Evolutionary conservation across 78 protist species (phyloP).

Genomic region (Monosiga brevicollis): DNA sequence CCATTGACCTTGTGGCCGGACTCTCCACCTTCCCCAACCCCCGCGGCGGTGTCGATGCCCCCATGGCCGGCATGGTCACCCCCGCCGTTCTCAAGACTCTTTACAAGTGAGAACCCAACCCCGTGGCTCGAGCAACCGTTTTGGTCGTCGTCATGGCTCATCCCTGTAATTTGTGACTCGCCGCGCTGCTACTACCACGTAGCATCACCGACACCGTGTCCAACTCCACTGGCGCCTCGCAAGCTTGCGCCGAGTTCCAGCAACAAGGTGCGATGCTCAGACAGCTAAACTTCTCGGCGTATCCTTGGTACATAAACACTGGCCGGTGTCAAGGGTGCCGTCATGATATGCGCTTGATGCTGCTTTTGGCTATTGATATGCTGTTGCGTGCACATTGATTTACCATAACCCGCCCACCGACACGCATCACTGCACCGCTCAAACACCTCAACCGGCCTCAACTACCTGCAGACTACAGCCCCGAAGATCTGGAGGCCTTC

Average conservation of each 20-base stretch:
- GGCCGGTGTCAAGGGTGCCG: not conserved
- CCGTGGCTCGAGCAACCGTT: not conserved
- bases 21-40: too few species aligned
- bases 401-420: not conserved
- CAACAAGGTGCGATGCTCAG: not conserved
- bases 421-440: not conserved
- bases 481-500: not conserved
- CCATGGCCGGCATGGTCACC: not conserved
- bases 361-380: not conserved
- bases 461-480: not conserved
- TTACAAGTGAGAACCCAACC: not conserved
- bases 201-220: not conserved
- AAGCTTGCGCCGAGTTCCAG: conserved; percentile 20
- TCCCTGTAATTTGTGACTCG: not conserved
- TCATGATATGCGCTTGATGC: not conserved
- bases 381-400: not conserved
- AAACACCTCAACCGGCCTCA: not conserved
- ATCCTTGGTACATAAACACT: not conserved
- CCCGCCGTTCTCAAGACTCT: not conserved
- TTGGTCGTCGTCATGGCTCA: not conserved
- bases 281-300: not conserved
- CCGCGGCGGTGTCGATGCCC: too few species aligned
- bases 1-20: too few species aligned
- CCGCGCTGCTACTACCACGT: not conserved
- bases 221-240: not conserved